Percentiles rank a stretch among this genome's conserved stretches.
These are phyloP conservation scores for Helminthosporium solani DNA, from an alignment of 2,329 filamentous ascomycete species.

Conservation along the genomic window DNA sequence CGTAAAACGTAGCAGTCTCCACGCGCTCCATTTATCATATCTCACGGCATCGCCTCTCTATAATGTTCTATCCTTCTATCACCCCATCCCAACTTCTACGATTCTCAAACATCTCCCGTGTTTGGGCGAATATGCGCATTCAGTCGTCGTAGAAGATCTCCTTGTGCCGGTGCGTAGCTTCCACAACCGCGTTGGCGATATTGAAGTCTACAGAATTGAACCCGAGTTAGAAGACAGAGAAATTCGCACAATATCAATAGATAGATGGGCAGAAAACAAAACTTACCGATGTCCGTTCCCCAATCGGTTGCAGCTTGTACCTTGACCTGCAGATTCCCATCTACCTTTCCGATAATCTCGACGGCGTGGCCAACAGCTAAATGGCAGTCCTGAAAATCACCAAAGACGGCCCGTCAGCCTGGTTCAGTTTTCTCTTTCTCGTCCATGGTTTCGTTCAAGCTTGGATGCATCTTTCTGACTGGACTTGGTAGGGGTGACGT, in stretches of 20 bases:
- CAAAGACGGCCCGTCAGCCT: background rate
- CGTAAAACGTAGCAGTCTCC: too few species aligned
- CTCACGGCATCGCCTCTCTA: too few species aligned
- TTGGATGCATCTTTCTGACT: too few species aligned
- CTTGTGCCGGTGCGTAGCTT: constrained; percentile 79
- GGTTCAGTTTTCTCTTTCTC: too few species aligned
- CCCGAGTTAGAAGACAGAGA: background rate
- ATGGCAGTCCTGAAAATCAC: constrained; percentile 62
- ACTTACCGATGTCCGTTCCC: constrained; percentile 68
- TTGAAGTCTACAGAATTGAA: constrained; percentile 62
- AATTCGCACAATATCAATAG: background rate
- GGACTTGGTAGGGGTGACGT: too few species aligned
- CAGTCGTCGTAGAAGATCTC: constrained; percentile 71
- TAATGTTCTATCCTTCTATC: too few species aligned
- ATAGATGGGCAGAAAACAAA: too few species aligned
- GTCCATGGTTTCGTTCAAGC: too few species aligned
- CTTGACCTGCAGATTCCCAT: constrained; percentile 69
- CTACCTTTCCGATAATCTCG: constrained; percentile 79
- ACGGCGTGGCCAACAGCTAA: constrained; percentile 68
- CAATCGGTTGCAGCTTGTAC: constrained; percentile 70
- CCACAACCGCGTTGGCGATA: constrained; percentile 75
- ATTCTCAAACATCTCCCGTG: too few species aligned
- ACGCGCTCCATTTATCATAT: too few species aligned
- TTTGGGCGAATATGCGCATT: background rate
- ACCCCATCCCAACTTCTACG: too few species aligned